Evolutionary conservation across 129 eudicot genomes (phyloP).

Genomic region (Oenanthe sinensis): DNA sequence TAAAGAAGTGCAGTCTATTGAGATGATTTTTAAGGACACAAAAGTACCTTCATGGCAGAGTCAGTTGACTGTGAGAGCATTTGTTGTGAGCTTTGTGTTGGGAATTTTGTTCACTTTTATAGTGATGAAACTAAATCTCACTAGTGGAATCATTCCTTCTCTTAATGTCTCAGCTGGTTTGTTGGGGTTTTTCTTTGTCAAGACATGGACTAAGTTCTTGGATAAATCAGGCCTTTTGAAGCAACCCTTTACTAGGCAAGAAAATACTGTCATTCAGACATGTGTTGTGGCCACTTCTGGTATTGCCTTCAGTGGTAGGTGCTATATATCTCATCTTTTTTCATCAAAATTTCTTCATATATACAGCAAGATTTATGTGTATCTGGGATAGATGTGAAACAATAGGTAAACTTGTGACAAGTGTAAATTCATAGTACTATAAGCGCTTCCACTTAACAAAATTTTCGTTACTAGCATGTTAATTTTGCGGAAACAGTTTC

Average conservation of each 20-base stretch:
- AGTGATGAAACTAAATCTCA: conserved; percentile 11
- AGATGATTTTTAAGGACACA: conserved; percentile 11
- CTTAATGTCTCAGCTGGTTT: conserved; percentile 13
- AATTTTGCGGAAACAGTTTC: not conserved
- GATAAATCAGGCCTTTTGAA: conserved; percentile 8
- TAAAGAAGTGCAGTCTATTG: conserved; percentile 1
- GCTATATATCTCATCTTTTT: not conserved
- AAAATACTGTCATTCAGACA: conserved; percentile 14
- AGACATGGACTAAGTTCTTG: conserved; percentile 14
- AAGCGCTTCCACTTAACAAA: no score
- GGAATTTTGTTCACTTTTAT: conserved; percentile 16
- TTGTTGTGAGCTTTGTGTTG: conserved; percentile 10
- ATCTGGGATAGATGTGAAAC: no score
- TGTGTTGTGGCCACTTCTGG: conserved; percentile 14
- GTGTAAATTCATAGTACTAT: no score
- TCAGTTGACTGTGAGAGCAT: conserved; percentile 10
- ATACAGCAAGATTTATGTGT: no score
- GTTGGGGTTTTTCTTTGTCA: conserved; percentile 12
- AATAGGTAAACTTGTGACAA: no score
- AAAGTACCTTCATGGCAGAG: conserved; percentile 12
- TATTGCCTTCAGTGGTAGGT: conserved; percentile 11
- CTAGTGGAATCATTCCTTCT: conserved; percentile 12
- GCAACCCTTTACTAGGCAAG: conserved; percentile 12
- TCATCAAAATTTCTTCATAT: not conserved
- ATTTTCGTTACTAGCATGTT: no score